A percentile compares a stretch with the other conserved stretches of the same genome.
Conservation (phyloP, 2,329 filamentous ascomycete genomes). For the Hymenoscyphus occultus region DNA sequence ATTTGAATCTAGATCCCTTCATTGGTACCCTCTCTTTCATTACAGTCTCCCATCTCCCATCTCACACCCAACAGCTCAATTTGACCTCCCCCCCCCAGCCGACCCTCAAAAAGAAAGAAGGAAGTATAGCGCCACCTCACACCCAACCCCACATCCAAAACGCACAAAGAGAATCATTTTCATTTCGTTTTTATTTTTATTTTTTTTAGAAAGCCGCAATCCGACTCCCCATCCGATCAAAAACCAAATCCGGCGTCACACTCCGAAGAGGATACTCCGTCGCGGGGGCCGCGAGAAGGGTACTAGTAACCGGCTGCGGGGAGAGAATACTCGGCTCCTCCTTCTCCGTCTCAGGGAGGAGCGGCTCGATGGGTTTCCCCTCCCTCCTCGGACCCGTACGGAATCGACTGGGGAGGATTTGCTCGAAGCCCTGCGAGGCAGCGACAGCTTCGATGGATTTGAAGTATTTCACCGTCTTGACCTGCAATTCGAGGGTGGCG, state of each 20-base stretch:
- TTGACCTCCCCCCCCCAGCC: no score
- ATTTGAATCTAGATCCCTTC: no score
- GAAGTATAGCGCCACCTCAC: not conserved
- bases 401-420: conserved; percentile 55
- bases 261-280: conserved; percentile 54
- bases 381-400: conserved; percentile 46
- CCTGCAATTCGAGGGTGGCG: conserved; percentile 67
- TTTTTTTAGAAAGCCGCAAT: conserved; percentile 25
- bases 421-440: conserved; percentile 53
- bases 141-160: not conserved
- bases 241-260: conserved; percentile 57
- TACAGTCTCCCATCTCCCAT: no score
- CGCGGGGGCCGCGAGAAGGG: conserved; percentile 53
- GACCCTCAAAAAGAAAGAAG: no score
- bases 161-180: not conserved
- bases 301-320: conserved; percentile 54
- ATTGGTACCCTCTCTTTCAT: no score
- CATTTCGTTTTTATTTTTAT: no score
- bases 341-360: conserved; percentile 23
- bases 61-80: no score
- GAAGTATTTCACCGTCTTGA: conserved; percentile 74
- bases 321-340: conserved; percentile 45
- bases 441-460: conserved; percentile 68
- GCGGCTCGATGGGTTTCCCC: conserved; percentile 20
- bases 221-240: conserved; percentile 42